Base-by-base conservation (phyloP, 2,329 filamentous ascomycete species). In the Teratosphaeria zuluensis region DNA sequence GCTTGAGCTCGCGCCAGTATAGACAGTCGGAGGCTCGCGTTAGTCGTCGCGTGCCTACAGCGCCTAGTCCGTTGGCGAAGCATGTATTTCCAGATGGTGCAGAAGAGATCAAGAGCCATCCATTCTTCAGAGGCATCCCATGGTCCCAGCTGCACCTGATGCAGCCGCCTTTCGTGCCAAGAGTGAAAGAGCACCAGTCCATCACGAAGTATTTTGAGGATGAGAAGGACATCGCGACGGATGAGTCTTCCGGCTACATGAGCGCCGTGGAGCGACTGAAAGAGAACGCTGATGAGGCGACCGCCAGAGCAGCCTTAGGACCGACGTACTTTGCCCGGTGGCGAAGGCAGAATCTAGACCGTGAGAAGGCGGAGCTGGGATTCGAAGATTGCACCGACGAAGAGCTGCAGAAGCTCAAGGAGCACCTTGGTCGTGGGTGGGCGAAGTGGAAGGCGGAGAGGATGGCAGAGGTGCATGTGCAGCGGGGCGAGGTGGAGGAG, bases 141-240 rank as follows among this genome's bases (percentile, higher is more conserved):
- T 97, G 90, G 94, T 83, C 88, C 14, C 82, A 81, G 0, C 74
- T 96, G 16, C 88, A 94, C 67, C 74, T 81, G 35, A 81, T 84
- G 58, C 77, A 77, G 8, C 92, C 92, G 0, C 92, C 92, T 0
- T 92, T 95, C 67, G 77, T 95, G 0, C 92, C 92, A 0, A 80
- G 84, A 9, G 85, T 96, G 28, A 69, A 72, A 11, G 71, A 73
- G 42, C 71, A 72, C 28, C 77, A 79, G 61, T 68, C 71, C 14
- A 77, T 80, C 69, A 94, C 91, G 0, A 89, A 88, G 67, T 97
- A 96, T 70, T 97, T 97, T 69, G 89, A 96, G 59, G 87, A 91
- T 55, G 89, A 90, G 63, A 84, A 89, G 48, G 79, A 86, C 31
- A 84, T 92, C 56, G 66, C 78, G 61, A 75, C 70, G 19, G 70